Evolutionary conservation across 306 rosid species (phyloP).

Genomic region (Mimosa bimucronata): DNA sequence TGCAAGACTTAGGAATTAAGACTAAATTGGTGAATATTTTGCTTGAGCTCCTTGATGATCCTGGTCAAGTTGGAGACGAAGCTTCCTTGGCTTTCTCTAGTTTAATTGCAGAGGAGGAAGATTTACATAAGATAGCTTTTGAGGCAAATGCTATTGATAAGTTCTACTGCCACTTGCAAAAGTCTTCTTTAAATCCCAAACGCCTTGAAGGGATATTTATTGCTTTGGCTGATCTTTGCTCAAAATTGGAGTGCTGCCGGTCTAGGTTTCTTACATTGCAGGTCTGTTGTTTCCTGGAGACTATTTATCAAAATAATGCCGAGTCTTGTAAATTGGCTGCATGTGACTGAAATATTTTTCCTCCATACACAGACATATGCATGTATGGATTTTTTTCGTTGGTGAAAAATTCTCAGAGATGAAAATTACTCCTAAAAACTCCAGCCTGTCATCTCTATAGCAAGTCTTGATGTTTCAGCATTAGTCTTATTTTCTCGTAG

Average conservation of each 20-base stretch:
- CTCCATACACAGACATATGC: neutral
- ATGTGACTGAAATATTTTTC: constrained; percentile 1
- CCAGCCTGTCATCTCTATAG: constrained; percentile 25
- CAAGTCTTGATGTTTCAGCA: constrained; percentile 23
- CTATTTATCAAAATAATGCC: neutral
- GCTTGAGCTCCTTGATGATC: constrained; percentile 93
- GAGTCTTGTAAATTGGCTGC: constrained; percentile 11
- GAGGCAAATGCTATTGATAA: constrained; percentile 93
- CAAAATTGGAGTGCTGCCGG: constrained; percentile 94
- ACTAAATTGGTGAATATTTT: constrained; percentile 75
- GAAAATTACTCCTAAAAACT: neutral
- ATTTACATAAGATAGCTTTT: constrained; percentile 87
- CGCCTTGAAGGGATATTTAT: constrained; percentile 81
- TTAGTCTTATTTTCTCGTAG: neutral
- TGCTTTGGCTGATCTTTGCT: constrained; percentile 86
- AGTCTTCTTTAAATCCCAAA: constrained; percentile 52
- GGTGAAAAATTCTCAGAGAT: constrained; percentile 16
- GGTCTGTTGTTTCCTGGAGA: constrained; percentile 57
- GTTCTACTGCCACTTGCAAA: constrained; percentile 71
- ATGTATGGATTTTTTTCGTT: neutral
- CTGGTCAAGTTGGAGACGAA: constrained; percentile 92
- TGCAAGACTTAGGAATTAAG: constrained; percentile 81
- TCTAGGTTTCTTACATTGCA: constrained; percentile 73
- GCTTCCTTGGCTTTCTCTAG: constrained; percentile 76
- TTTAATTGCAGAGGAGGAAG: constrained; percentile 77